A percentile compares a stretch with the other conserved stretches of the same genome.
Conservation (phyloP, 2,329 filamentous ascomycete genomes). For the Neofusicoccum sp. region DNA sequence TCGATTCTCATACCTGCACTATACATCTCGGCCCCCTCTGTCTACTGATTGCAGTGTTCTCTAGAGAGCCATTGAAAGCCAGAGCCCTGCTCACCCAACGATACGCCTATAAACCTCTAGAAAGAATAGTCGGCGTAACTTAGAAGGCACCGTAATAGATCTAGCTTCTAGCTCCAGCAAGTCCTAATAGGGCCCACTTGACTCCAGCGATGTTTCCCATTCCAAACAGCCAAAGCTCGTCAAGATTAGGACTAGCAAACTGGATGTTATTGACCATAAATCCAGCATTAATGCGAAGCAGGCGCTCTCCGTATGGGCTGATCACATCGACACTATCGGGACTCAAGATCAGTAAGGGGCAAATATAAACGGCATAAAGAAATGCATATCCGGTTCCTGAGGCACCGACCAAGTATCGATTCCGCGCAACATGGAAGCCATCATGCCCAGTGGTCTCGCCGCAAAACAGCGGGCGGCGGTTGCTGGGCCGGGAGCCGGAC, state of each 20-base stretch:
- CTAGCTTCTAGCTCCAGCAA: background rate
- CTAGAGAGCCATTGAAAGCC: too few species aligned
- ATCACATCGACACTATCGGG: background rate
- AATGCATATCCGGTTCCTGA: background rate
- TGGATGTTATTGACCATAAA: background rate
- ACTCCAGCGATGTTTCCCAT: background rate
- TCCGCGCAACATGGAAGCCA: background rate
- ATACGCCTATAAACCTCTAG: too few species aligned
- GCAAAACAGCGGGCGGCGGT: background rate
- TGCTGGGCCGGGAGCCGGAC: background rate
- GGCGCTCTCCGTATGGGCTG: background rate
- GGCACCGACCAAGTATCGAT: background rate
- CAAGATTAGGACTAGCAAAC: background rate
- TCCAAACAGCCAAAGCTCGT: slow-evolving; percentile 2
- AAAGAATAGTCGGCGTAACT: too few species aligned
- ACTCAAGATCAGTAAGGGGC: background rate
- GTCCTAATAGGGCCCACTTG: background rate
- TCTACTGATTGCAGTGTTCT: too few species aligned
- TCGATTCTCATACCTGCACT: too few species aligned
- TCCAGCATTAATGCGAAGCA: background rate
- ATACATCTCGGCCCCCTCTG: too few species aligned
- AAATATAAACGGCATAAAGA: background rate
- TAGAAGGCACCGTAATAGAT: too few species aligned
- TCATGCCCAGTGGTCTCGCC: background rate
- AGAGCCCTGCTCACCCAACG: too few species aligned